Evolutionary conservation across 805 yeast species (phyloP).

Genomic region (Candida glaebosa): DNA sequence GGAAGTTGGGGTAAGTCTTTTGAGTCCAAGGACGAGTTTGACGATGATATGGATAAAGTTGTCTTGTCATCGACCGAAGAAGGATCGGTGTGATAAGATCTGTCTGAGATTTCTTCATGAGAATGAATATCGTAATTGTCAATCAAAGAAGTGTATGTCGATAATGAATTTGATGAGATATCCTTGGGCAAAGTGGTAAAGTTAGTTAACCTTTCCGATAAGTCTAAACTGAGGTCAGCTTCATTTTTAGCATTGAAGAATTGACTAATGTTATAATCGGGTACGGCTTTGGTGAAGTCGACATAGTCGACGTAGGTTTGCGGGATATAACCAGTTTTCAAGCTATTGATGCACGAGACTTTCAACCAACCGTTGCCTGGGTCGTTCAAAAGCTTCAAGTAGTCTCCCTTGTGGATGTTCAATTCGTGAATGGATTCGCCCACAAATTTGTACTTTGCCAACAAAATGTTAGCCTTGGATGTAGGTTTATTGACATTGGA

Average conservation of each 20-base stretch:
- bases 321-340: conserved; percentile 30
- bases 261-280: conserved; percentile 4
- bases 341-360: conserved; percentile 25
- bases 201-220: not conserved
- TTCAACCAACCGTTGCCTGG: conserved; percentile 41
- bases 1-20: not conserved
- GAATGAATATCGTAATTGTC: conserved; percentile 23
- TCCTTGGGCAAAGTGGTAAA: conserved; percentile 6
- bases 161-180: conserved; percentile 17
- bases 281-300: not conserved
- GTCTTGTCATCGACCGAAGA: not conserved
- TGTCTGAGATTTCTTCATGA: not conserved
- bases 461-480: conserved; percentile 15
- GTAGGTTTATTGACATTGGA: not conserved
- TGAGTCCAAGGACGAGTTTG: not conserved
- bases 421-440: conserved; percentile 28
- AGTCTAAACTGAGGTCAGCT: not conserved
- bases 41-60: not conserved
- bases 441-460: conserved; percentile 28
- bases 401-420: conserved; percentile 22
- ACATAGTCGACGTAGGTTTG: conserved; percentile 27
- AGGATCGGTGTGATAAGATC: conserved; percentile 3
- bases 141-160: conserved; percentile 26
- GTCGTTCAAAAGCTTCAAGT: conserved; percentile 28
- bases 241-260: not conserved